Base-by-base conservation (phyloP, 2,329 filamentous ascomycete genomes). In the Fusarium sp. region DNA sequence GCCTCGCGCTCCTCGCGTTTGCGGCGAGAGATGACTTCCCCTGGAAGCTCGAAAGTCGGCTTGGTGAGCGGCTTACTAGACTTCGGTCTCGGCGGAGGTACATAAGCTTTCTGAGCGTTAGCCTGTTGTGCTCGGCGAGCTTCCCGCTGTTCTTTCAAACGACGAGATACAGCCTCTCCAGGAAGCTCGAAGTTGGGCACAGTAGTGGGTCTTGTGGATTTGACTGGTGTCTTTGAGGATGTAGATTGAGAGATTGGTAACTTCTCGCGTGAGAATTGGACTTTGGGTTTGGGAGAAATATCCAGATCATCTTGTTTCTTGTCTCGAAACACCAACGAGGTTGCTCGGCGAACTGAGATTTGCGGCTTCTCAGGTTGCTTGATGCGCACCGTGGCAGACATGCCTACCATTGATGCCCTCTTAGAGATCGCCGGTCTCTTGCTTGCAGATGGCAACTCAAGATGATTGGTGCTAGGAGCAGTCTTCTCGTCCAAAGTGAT, bases 41-140 rank as follows among this genome's bases (percentile, higher is more conserved):
- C 88, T 0, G 88, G 87, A 43, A 91, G 81, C 76, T 90, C 87
- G 76, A 90, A 90, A 7, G 78, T 82, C 13, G 88, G 82, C 23
- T 82, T 82, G 1, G 85, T 85, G 19, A 83, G 81, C n/a, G 80
- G 76, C 69, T 84, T 89, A 46, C 76, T 81, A 20, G 83, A 85
- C 71, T 82, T 87, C 49, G 82, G 77, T 60, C 83, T 82, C 56
- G 81, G 78, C 4, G 82, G 78, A 52, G 82, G 77, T 37, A 80
- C 74, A 39, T 74, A 72, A 47, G 75, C 68, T 58, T 77, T 78
- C 57, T 72, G 74, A 59, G 78, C 70, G 27, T 78, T 77, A 40
- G 76, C 75, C 49, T 79, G 75, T 51, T 76, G 76, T 33, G 80
- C 76, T 56, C 79, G 76, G 27, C 88, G 85, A 44, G 85, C 85